These are phyloP conservation scores for Rubia peregrina DNA, from an alignment of 305 asterid species.

Conservation along the genomic window DNA sequence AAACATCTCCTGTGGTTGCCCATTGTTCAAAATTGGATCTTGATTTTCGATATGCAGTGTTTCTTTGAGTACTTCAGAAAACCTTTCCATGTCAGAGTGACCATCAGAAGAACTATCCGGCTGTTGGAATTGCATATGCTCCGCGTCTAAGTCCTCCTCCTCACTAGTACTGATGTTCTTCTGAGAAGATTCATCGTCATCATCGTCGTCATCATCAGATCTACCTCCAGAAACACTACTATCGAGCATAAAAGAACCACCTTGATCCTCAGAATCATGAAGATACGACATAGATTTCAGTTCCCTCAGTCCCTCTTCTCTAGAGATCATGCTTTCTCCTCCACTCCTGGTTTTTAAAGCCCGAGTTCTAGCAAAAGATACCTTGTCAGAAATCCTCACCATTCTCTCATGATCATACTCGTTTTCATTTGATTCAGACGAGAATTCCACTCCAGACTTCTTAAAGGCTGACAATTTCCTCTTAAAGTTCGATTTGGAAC, in stretches of 20 bases:
- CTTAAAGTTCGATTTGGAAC: slow-evolving; percentile 29
- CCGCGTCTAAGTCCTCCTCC: slow-evolving; percentile 26
- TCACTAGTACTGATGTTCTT: slow-evolving; percentile 28
- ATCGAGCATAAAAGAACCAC: slow-evolving; percentile 23
- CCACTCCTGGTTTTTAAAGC: slow-evolving; percentile 31
- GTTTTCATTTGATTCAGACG: slow-evolving; percentile 37
- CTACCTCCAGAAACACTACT: slow-evolving; percentile 21
- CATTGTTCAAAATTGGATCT: slow-evolving; percentile 29
- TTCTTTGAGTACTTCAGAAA: slow-evolving; percentile 27
- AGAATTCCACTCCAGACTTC: slow-evolving; percentile 28
- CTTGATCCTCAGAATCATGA: slow-evolving; percentile 24
- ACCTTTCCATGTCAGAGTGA: slow-evolving; percentile 29
- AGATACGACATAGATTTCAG: slow-evolving; percentile 27
- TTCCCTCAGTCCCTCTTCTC: slow-evolving; percentile 28
- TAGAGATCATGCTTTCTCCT: slow-evolving; percentile 18
- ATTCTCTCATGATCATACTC: slow-evolving; percentile 19
- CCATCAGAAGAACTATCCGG: slow-evolving; percentile 27
- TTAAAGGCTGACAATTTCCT: slow-evolving; percentile 27
- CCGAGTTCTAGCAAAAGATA: slow-evolving; percentile 27
- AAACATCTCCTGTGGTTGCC: slow-evolving; percentile 33
- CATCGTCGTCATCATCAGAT: slow-evolving; percentile 24
- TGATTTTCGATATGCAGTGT: slow-evolving; percentile 24
- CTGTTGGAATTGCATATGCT: slow-evolving; percentile 34
- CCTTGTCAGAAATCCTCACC: slow-evolving; percentile 24
- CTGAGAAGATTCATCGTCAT: slow-evolving; percentile 20